Percentiles rank a stretch among this genome's conserved stretches.
phyloP scores from a whole-genome alignment of 331 rosid genomes.

The Quercus tomentella region DNA sequence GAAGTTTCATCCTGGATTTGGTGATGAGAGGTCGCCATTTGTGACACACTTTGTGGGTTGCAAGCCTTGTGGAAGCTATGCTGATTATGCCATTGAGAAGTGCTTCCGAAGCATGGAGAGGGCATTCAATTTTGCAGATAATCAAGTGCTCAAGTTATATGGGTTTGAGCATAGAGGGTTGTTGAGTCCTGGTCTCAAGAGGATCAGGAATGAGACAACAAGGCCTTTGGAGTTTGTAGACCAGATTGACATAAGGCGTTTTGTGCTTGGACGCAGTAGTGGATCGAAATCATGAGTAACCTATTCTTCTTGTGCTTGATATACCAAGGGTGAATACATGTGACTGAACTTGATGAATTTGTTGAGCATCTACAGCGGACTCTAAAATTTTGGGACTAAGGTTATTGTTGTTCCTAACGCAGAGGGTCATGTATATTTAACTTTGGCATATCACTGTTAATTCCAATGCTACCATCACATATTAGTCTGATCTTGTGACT shows the following conservation, averaged over 20 bases:
- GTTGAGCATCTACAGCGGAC: too few relatives aligned
- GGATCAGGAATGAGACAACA: constrained; percentile 61
- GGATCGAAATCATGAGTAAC: not conserved
- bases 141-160: constrained; percentile 85
- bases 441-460: not conserved
- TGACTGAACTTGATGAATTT: too few relatives aligned
- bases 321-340: not conserved
- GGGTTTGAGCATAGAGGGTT: constrained; percentile 90
- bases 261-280: not conserved
- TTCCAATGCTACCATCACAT: too few relatives aligned
- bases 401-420: too few relatives aligned
- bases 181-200: constrained; percentile 65
- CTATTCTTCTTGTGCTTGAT: not conserved
- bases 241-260: constrained; percentile 45
- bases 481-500: too few relatives aligned
- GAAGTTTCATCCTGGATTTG: constrained; percentile 91
- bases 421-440: not conserved
- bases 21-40: constrained; percentile 99
- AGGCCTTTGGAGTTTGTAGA: constrained; percentile 58
- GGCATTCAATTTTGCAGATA: constrained; percentile 95
- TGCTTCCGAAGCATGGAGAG: constrained; percentile 97
- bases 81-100: constrained; percentile 91
- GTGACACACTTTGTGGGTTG: constrained; percentile 98
- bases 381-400: too few relatives aligned
- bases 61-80: constrained; percentile 99